Evolutionary conservation across 139 green algal species (phyloP).

Genomic region (Marvania coccoides): DNA sequence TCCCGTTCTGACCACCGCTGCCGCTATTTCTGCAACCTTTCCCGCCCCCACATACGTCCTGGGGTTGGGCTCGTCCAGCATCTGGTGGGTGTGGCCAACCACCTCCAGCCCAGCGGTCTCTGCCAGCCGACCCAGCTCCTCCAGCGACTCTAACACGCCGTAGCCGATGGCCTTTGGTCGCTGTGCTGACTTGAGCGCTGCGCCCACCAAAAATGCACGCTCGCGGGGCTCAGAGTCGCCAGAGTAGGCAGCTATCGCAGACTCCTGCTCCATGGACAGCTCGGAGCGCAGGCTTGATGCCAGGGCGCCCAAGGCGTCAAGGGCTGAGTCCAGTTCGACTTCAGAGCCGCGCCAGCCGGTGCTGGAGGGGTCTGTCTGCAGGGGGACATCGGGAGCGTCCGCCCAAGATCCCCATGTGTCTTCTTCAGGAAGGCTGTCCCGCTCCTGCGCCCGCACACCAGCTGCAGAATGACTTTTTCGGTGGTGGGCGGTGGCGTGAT

Average conservation of each 20-base stretch:
- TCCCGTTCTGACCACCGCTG: slow-evolving; percentile 21
- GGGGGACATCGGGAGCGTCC: background rate
- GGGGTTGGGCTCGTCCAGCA: slow-evolving; percentile 64
- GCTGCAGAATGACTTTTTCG: too few relatives aligned
- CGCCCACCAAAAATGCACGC: slow-evolving; percentile 58
- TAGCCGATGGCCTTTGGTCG: slow-evolving; percentile 27
- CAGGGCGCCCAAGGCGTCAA: background rate
- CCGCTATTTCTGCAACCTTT: slow-evolving; percentile 69
- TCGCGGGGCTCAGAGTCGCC: slow-evolving; percentile 14
- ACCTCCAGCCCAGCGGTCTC: slow-evolving; percentile 86
- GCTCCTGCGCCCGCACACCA: too few relatives aligned
- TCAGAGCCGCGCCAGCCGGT: background rate
- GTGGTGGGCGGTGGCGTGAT: too few relatives aligned
- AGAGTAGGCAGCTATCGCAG: background rate
- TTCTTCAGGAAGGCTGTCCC: too few relatives aligned
- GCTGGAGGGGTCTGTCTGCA: background rate
- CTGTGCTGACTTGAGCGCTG: slow-evolving; percentile 33
- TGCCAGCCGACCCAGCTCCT: slow-evolving; percentile 83
- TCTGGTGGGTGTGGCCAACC: slow-evolving; percentile 72
- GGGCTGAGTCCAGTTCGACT: background rate
- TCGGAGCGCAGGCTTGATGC: background rate
- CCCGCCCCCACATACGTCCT: slow-evolving; percentile 86
- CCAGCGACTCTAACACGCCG: slow-evolving; percentile 71
- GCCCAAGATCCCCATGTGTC: background rate
- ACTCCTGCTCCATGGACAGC: slow-evolving; percentile 10